Evolutionary conservation across 2,329 filamentous ascomycete species (phyloP), one percentile per base, ranked within the genome.

Genomic region (Paraphaeosphaeria minitans): DNA sequence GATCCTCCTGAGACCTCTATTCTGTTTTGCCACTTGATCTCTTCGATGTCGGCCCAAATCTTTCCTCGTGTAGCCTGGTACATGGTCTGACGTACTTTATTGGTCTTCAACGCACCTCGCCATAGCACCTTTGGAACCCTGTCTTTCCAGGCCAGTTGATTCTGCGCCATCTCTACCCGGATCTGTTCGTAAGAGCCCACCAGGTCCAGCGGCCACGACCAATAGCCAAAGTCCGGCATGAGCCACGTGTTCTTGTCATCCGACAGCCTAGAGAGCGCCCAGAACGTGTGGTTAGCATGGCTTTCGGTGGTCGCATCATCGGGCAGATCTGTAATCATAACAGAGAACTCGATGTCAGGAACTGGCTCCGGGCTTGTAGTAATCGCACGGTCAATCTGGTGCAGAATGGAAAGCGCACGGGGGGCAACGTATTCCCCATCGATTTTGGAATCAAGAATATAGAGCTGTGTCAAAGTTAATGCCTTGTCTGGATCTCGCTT

Each of bases 331-430:
- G 60, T 51, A 66, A 86, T 79, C 69, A 80, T 80, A 64, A 87
- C 77, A 45, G 82, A 76, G 66, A 87, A 81, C 63, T 83, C 74
- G 27, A 82, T 83, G 68, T 85, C 77, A 4, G 84, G 83, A 2
- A 84, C 63, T 0, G 75, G 75, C 5, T 77, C 70, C 0, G 83
- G 82, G 8, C 81, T 80, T 12, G 85, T 82, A 31, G 81, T 64
- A 13, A 86, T 68, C 5, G 84, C 83, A 58, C 81, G 80, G 67
- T 85, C 75, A 62, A 87, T 78, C 62, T 84, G 81, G 67, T 84
- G 80, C 0, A 87, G 78, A 10, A 81, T 79, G n/a, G 84, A 82
- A 14, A 72, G 67, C 7, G 66, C 65, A 19, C 75, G 74, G 14
- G 67, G 65, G n/a, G 63, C 55, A 41, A 67, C 55, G 27, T 63